phyloP scores from a whole-genome alignment of 1,284 basidiomycete genomes.

The Hypsizygus ulmarius region DNA sequence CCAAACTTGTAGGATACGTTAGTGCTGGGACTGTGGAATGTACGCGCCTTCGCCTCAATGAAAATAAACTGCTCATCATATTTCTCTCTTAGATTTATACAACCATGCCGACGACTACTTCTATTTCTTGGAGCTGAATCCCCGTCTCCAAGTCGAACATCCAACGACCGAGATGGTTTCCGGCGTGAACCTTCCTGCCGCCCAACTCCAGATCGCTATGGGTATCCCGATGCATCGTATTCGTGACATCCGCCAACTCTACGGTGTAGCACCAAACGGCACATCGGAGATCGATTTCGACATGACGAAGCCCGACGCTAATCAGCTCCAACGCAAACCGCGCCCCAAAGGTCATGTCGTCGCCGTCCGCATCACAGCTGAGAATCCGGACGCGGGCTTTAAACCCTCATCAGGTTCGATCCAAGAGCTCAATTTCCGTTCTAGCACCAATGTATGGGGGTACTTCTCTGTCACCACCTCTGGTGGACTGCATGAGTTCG shows the following conservation, averaged over 20 bases:
- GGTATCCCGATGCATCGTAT: slow-evolving; percentile 96
- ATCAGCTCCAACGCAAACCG: slow-evolving; percentile 91
- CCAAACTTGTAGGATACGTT: slow-evolving; percentile 98
- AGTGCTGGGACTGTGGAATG: slow-evolving; percentile 99
- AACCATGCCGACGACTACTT: slow-evolving; percentile 92
- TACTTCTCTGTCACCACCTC: slow-evolving; percentile 97
- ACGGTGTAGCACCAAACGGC: slow-evolving; percentile 88
- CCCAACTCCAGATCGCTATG: slow-evolving; percentile 98
- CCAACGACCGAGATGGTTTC: slow-evolving; percentile 99
- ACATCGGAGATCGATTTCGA: slow-evolving; percentile 96
- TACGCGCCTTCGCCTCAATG: slow-evolving; percentile 35
- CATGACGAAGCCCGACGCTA: slow-evolving; percentile 84
- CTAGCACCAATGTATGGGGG: slow-evolving; percentile 98
- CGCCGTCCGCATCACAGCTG: slow-evolving; percentile 98
- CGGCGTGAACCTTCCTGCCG: slow-evolving; percentile 96
- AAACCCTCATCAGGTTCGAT: slow-evolving; percentile 97
- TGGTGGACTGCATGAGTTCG: slow-evolving; percentile 98
- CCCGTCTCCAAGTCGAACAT: slow-evolving; percentile 99
- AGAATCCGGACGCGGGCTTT: slow-evolving; percentile 99
- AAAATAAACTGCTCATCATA: slow-evolving; percentile 10
- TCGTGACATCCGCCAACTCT: slow-evolving; percentile 93
- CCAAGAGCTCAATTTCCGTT: slow-evolving; percentile 99
- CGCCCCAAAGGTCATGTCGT: slow-evolving; percentile 98
- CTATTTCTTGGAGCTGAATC: slow-evolving; percentile 98
- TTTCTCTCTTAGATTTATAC: slow-evolving; percentile 73